Evolutionary conservation across 2,329 filamentous ascomycete genomes (phyloP), one percentile per base, ranked within the genome.

Genomic region (Xylariaceae sp.): DNA sequence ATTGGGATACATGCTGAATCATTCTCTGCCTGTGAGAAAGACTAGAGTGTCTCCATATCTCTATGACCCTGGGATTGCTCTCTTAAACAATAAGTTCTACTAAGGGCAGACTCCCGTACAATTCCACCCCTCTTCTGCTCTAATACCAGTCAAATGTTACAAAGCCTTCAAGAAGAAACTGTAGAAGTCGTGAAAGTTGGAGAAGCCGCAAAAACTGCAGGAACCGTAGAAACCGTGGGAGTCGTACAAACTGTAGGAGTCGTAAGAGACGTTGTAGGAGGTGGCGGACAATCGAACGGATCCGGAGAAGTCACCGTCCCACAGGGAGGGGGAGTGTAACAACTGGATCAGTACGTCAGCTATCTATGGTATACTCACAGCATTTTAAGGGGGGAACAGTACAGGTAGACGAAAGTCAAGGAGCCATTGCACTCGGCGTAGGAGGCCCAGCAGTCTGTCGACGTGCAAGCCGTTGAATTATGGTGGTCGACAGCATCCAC

Each of bases 281-380:
- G 49, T 19, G n/a, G 33, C 24, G 60, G 60, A 21, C 62, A 64
- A 7, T 21, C 43, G 23, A 59, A 61, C 2, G 60, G 44, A 36
- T 52, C 48, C 3, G 60, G 60, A 16, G 45, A 45, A 4, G 62
- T 64, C 4, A 19, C 34, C 3, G 62, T 62, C 3, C 60, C 62
- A 21, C 62, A 64, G 4, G 60, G 61, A 36, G 61, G 60, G n/a
- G 61, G 60, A 2, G 62, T 64, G 47, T 57, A 64, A 43, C 62
- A 64, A 26, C 62, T 64, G 44, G 6, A 11, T 33, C 11, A 56
- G n/a, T 24, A 6, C 14, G 19, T 56, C 11, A 56, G 52, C n/a
- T 3, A 39, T 7, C 17, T 8, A 14, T 11, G 47, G 8, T 2
- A 12, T 31, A 3, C 36, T 2, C 7, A 23, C 8, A 33, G 16